Base-by-base conservation (phyloP, 768 basidiomycete species). In the Antrodiella citrinella region DNA sequence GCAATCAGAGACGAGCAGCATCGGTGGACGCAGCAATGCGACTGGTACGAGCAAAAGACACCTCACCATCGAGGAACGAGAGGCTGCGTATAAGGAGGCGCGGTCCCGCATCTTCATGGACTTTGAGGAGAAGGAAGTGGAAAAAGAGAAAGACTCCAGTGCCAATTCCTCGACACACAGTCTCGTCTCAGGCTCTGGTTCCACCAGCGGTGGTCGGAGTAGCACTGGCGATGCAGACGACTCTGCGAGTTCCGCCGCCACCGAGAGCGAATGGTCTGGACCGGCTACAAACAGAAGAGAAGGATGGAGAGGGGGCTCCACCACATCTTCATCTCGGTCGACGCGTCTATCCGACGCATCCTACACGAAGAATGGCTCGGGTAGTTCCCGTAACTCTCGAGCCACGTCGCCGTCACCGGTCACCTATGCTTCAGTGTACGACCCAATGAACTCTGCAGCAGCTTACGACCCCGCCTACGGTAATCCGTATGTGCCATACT, bases 71-170 rank as follows among this genome's bases (percentile, higher is more conserved):
- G 85, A 87, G 59, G 83, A 92, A 64, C 84, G 90, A 25, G 88
- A 87, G 61, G 91, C 86, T 0, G 91, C 88, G n/a, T 92, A 92
- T 57, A 86, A 87, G 48, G 82, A 88, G 65, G 90, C 90, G 23
- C 80, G 91, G 43, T 84, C 81, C 30, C 78, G 90, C 50, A 92
- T 92, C 56, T 92, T 92, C 69, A 84, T 87, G 79, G 83, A 69
- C 55, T 88, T 90, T 56, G 76, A 87, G 62, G 62, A 63, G 25
- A 66, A 68, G 51, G 72, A 69, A 58, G 82, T 81, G 62, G 78
- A 77, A 50, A 81, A 82, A 62, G 79, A 77, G 49, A 84, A 82
- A 57, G 83, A 86, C 55, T 73, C 82, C 67, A 89, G 80, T 62
- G 80, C 85, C 5, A 85, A 84, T 60, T 87, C 86, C 7, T 87